A percentile compares a stretch with the other conserved stretches of the same genome.
Evolutionary conservation across 805 yeast species (phyloP).

Genomic region (Naumovozyma dairenensis): DNA sequence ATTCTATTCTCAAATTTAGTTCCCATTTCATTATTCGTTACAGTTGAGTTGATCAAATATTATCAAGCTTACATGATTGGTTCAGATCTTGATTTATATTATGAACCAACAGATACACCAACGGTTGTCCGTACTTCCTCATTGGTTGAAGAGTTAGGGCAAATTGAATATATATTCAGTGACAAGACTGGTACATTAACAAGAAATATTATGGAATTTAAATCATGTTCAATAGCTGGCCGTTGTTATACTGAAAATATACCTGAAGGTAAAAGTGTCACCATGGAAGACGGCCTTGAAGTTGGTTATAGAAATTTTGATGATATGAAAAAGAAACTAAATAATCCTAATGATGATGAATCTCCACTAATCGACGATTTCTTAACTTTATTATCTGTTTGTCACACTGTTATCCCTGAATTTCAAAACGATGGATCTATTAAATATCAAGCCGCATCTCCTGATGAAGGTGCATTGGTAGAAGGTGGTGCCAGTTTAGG

Average conservation of each 20-base stretch:
- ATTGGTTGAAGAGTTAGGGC: conserved; percentile 94
- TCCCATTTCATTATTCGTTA: conserved; percentile 94
- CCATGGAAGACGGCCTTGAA: conserved; percentile 68
- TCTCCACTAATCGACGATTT: conserved; percentile 57
- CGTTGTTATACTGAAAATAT: conserved; percentile 76
- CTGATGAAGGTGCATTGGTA: conserved; percentile 97
- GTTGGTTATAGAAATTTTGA: conserved; percentile 68
- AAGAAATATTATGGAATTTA: conserved; percentile 92
- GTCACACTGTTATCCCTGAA: conserved; percentile 98
- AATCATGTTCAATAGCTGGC: conserved; percentile 88
- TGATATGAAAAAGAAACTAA: conserved; percentile 42
- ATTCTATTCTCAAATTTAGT: conserved; percentile 90
- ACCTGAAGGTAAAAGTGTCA: conserved; percentile 81
- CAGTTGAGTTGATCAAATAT: conserved; percentile 90
- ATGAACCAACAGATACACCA: conserved; percentile 82
- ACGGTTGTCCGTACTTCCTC: conserved; percentile 92
- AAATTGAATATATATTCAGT: conserved; percentile 89
- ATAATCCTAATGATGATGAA: conserved; percentile 36
- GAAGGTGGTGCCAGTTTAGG: conserved; percentile 92
- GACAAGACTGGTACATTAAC: conserved; percentile 98
- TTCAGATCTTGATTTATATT: conserved; percentile 88
- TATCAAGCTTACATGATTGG: conserved; percentile 92
- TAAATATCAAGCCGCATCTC: conserved; percentile 97
- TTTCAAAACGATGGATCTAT: conserved; percentile 50
- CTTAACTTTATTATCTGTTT: conserved; percentile 73